Base-by-base conservation (phyloP, 306 rosid genomes). In the Canavalia gladiata region DNA sequence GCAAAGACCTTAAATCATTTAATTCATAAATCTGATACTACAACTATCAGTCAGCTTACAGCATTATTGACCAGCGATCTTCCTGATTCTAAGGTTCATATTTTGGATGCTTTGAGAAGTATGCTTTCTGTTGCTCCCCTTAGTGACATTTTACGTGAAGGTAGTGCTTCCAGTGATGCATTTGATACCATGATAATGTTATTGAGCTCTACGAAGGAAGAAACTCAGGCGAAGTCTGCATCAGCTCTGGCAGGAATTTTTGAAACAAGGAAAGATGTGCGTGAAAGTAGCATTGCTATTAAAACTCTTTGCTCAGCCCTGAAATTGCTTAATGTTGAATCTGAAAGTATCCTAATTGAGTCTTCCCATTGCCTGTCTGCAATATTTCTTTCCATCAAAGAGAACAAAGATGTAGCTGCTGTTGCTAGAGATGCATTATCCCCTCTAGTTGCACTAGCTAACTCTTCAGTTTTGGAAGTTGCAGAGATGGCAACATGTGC, bases 211-310 rank as follows among this genome's bases (percentile, higher is more conserved):
- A 82, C 87, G 54, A 93, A 87, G 75, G 98, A 95, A 90, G 98
- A 95, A 87, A 93, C 98, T 73, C 99, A 89, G 85, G 99, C 99
- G 64, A 93, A 89, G 86, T 87, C 99, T 70, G 99, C 99, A 75
- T 93, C 92, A 46, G 93, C 94, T 76, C 90, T 95, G 69, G 97
- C 99, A 57, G 98, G 94, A 79, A 91, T 95, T 71, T 95, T 95
- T 75, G 96, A 91, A 87, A 83, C 84, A 29, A 89, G 99, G 72
- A 95, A 93, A 84, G 99, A 95, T 81, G 83, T 95, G 81, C 97
- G 97, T 75, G 97, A 93, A 89, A 91, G 95, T 81, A 85, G 88
- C 83, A 76, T 95, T 78, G 99, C 98, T 74, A 89, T 90, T 76
- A 93, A 91, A 88, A 84, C 98, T 77, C 92, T 93, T 68, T 82